phyloP scores from a whole-genome alignment of 108 stramenopile species.

The Fistulifera pelliculosa region DNA sequence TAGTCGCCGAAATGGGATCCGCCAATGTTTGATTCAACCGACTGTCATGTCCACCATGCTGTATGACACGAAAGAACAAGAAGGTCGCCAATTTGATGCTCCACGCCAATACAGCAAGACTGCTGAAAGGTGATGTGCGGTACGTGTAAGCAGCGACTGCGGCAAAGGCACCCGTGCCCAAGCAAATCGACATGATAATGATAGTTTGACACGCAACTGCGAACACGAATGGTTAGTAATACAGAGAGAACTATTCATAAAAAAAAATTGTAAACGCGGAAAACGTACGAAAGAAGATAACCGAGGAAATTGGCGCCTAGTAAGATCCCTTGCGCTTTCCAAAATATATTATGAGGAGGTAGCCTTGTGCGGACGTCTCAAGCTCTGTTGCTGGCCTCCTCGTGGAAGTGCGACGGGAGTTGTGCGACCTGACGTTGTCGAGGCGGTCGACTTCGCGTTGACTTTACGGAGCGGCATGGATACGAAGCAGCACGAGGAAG shows the following conservation, averaged over 20 bases:
- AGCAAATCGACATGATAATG: conserved; percentile 69
- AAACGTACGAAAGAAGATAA: neutral
- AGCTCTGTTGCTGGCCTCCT: too few relatives aligned
- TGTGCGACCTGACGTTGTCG: too few relatives aligned
- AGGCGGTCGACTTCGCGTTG: too few relatives aligned
- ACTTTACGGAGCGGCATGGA: too few relatives aligned
- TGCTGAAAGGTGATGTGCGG: conserved; percentile 14
- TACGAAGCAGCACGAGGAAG: too few relatives aligned
- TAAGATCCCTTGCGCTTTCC: conserved; percentile 1
- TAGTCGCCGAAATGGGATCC: conserved; percentile 33
- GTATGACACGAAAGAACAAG: conserved; percentile 53
- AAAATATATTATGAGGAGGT: conserved; percentile 1
- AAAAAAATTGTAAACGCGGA: too few relatives aligned
- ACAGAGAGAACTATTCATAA: too few relatives aligned
- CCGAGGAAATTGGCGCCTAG: conserved; percentile 12
- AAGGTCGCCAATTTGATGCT: conserved; percentile 55
- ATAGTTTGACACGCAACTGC: conserved; percentile 7
- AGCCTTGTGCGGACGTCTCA: too few relatives aligned
- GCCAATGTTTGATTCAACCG: conserved; percentile 42
- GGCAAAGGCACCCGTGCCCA: conserved; percentile 75
- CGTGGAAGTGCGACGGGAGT: too few relatives aligned
- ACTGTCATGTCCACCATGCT: conserved; percentile 37
- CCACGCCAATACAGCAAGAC: conserved; percentile 44
- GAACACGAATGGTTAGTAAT: neutral
- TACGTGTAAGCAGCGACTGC: neutral